Percentiles rank a stretch among this genome's conserved stretches.
Conservation (phyloP, 2,329 filamentous ascomycete species). For the Didymella lethalis region DNA sequence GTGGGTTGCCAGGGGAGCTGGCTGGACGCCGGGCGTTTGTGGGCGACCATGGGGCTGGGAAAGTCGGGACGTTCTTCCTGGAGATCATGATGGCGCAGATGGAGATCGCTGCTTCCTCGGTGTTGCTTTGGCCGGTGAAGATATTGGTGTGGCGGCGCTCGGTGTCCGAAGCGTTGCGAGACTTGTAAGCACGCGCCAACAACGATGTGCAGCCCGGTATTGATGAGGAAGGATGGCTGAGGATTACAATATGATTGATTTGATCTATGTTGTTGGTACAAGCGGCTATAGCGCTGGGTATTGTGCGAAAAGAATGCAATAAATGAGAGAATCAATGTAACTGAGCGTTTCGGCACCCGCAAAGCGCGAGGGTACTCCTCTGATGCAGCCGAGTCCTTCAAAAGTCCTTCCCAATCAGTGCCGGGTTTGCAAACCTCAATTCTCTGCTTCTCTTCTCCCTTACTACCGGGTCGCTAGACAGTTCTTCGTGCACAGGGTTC, state of each 20-base stretch:
- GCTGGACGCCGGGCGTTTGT: neutral
- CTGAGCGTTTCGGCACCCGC: neutral
- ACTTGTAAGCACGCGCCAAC: constrained; percentile 3
- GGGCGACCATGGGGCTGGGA: neutral
- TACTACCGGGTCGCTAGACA: constrained; percentile 20
- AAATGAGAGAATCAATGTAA: constrained; percentile 11
- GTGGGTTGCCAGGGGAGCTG: neutral
- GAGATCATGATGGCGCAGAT: neutral
- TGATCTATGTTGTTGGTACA: constrained; percentile 13
- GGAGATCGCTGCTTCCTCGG: neutral
- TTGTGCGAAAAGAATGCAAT: constrained; percentile 10
- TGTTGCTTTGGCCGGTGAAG: neutral
- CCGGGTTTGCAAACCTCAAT: constrained; percentile 33
- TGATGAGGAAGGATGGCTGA: neutral
- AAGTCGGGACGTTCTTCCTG: neutral
- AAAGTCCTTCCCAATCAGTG: constrained; percentile 28
- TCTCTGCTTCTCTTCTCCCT: constrained; percentile 33
- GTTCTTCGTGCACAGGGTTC: constrained; percentile 19
- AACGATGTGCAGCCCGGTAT: neutral
- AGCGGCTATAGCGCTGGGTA: constrained; percentile 16
- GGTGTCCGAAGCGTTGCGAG: constrained; percentile 13
- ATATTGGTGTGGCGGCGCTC: neutral
- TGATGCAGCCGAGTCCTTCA: constrained; percentile 1
- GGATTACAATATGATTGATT: neutral
- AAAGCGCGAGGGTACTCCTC: too few relatives aligned